Base-by-base conservation (phyloP, 1,139 yeast genomes). In the Cylindricascospora bacillispora region DNA sequence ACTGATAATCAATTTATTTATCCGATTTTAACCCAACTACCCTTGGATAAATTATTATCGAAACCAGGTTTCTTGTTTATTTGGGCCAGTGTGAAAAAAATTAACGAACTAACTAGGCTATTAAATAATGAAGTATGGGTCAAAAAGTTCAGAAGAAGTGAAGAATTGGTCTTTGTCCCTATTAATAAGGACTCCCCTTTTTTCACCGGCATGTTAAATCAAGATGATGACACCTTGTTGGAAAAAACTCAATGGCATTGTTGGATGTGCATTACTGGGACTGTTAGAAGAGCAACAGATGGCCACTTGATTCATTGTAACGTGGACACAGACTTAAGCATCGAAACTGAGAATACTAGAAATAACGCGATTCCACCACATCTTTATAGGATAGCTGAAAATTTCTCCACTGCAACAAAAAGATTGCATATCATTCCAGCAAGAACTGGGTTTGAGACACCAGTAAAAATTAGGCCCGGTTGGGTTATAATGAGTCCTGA, bases 241-340 rank as follows among this genome's bases (percentile, higher is more conserved):
- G 68, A 64, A 32, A 63, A 59, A 38, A 60, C 63, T 56, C 92
- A 79, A 48, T 85, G 95, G 95, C 95, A 86, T 55, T 86, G 95
- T 46, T 80, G 94, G 78, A 82, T 86, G 95, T 89, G 95, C 42
- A 79, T 86, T 33, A 85, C 94, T 3, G 95, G 95, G 4, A 86
- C 95, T 0, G 86, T 86, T 9, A 64, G 95, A 47, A 67, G 95
- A 43, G 72, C 93, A 1, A 73, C 77, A 0, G 95, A 86, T 54
- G 69, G 68, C 16, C 85, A 82, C 50, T 62, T 86, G 39, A 85
- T 86, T 39, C 93, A 86, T 50, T 86, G 97, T 56, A 86, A 86
- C 48, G 72, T 85, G 22, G 93, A 86, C 48, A 85, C 95, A 1
- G 95, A 86, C 53, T 62, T 85, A 35, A 77, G 77, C 36, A 65